Base-by-base conservation (phyloP, 257 asterid species). In the Gentiana straminea region DNA sequence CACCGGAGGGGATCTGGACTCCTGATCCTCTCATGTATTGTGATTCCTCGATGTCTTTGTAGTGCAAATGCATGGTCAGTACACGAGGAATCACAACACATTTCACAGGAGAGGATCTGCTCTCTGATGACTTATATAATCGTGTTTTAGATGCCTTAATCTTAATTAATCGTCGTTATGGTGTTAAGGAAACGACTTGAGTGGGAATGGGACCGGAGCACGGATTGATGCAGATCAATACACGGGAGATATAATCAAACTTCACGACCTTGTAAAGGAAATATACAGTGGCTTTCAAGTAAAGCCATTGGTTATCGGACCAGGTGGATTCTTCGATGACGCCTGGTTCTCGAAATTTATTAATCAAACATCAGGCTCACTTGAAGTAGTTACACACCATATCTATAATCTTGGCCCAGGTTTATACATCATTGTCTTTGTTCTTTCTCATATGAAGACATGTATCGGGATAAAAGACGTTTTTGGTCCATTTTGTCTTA, bases 331-430 rank as follows among this genome's bases (percentile, higher is more conserved):
- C 72, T 81, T 84, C 7, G 81, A 77, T 52, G 75, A 68, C 49
- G 55, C 57, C 38, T 90, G 98, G 98, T 84, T 80, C 65, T 51
- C 83, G 4, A 37, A 54, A 34, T 82, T 73, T 58, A 51, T 82
- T 45, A 62, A 66, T 4, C 61, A 72, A 66, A 51, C 94, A 36
- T 55, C 82, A 3, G 55, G 61, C 34, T 73, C 83, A 32, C 85
- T 90, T 63, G 83, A 87, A 58, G 95, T 68, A 4, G 79, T 69
- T 35, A 78, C 98, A 13, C 98, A 90, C 69, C 98, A 90, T 72
- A 82, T 90, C 43, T 90, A 90, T 77, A 87, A 83, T 62, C 95
- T 90, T 4, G 98, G 98, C 15, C 94, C 89, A 66, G 98, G 97
- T 60, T 5, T 4, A 37, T 47, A 38, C 12, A 12, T 4, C 44